Evolutionary conservation across 768 basidiomycete species (phyloP), one percentile per base, ranked within the genome.

Genomic region (Dioszegia aurantiaca): DNA sequence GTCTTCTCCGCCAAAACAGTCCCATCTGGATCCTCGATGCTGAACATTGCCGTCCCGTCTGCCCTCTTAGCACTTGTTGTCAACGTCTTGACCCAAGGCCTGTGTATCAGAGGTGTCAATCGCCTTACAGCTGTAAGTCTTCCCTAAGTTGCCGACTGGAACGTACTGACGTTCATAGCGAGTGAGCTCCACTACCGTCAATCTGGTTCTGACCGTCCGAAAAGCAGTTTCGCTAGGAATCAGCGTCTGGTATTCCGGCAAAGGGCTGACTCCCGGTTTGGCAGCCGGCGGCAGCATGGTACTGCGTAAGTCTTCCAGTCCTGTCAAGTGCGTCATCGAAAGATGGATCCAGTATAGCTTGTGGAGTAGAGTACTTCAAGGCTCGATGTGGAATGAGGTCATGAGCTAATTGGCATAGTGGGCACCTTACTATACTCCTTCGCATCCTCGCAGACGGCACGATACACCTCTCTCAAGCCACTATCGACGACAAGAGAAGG

Each of bases 91-190:
- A 83, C 88, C 2, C 90, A 90, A 67, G 82, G 87, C 1, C 76
- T 87, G n/a, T 92, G 90, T 67, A 85, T 90, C 3, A 83, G 87
- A 0, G 88, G 88, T 21, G 90, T 90, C 33, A 90, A 90, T 72
- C 81, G 82, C 61, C 78, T 90, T 36, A 85, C 86, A n/a, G 85
- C 88, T 55, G 88, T 90, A 58, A 27, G 87, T 74, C n/a, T 27
- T 12, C 3, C 45, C 12, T 24, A 21, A 19, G 21, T 31, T 44
- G 47, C 4, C 16, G 43, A 17, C 24, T 12, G 23, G 2, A 3
- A 3, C 6, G 11, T 11, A 26, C 54, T 55, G 54, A 55, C 37
- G 23, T 30, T 21, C 54, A 4, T 59, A 87, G 86, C 81, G 83
- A 77, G 85, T 88, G 10, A 87, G 88, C 8, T 85, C 86, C 1